A percentile compares a stretch with the other conserved stretches of the same genome.
Conservation (phyloP, 345 rosid genomes). For the Durio zibethinus region DNA sequence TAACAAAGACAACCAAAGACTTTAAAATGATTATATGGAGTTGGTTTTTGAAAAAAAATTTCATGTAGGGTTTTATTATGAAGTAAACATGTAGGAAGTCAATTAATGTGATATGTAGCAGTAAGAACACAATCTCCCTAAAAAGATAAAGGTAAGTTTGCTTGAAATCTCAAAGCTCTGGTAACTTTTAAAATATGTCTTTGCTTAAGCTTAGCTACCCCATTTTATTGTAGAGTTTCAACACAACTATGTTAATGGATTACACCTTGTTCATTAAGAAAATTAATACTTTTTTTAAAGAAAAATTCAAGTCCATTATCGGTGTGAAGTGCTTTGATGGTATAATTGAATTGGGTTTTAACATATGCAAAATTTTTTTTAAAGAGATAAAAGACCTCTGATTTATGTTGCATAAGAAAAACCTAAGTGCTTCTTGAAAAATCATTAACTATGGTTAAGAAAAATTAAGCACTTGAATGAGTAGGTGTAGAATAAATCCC, state of each 20-base stretch:
- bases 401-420: conserved; percentile 12
- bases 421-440: conserved; percentile 6
- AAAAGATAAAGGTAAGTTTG: too few species aligned
- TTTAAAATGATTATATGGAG: too few species aligned
- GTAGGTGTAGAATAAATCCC: background rate
- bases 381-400: background rate
- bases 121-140: background rate
- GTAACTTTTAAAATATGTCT: background rate
- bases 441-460: conserved; percentile 1
- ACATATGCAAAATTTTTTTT: background rate
- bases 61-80: too few species aligned
- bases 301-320: conserved; percentile 9
- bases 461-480: background rate
- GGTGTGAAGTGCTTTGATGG: background rate
- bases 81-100: too few species aligned
- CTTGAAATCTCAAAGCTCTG: too few species aligned
- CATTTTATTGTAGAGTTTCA: conserved; percentile 15
- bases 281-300: background rate
- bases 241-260: conserved; percentile 10
- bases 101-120: background rate
- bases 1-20: too few species aligned
- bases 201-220: conserved; percentile 7
- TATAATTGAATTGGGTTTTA: background rate
- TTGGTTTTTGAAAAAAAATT: too few species aligned
- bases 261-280: background rate